Conservation (phyloP, 345 rosid genomes). For the Salix caprea region DNA sequence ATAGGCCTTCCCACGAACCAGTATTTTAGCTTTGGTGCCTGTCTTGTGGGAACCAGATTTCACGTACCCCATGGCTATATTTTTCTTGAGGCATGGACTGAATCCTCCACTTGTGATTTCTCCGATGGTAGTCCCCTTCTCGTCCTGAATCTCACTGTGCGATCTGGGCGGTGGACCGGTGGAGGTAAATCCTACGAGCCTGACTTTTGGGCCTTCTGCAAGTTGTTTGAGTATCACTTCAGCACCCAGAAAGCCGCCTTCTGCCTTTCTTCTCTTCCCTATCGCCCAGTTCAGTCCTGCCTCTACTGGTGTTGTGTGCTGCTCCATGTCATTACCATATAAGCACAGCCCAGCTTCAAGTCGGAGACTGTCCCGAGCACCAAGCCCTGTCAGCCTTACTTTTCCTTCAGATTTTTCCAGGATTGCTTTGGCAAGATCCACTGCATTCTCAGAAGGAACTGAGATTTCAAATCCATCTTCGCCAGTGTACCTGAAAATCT, state of each 20-base stretch:
- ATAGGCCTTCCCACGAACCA: conserved; percentile 78
- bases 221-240: conserved; percentile 86
- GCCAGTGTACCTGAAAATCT: conserved; percentile 68
- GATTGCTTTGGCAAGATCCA: conserved; percentile 88
- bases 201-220: conserved; percentile 71
- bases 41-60: conserved; percentile 84
- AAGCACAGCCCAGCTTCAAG: conserved; percentile 92
- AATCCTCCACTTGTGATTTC: conserved; percentile 97
- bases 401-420: conserved; percentile 90
- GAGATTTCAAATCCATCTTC: conserved; percentile 99
- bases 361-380: conserved; percentile 93
- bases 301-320: conserved; percentile 79
- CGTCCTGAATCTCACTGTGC: conserved; percentile 88
- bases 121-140: conserved; percentile 65
- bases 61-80: conserved; percentile 95
- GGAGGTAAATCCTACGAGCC: conserved; percentile 82
- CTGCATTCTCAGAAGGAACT: conserved; percentile 74
- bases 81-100: conserved; percentile 95
- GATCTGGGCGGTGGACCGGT: conserved; percentile 91
- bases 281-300: conserved; percentile 98
- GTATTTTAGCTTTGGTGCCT: conserved; percentile 72
- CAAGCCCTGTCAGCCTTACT: conserved; percentile 84
- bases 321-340: conserved; percentile 97
- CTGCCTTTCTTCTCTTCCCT: conserved; percentile 91
- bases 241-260: conserved; percentile 94